Conservation (phyloP, 768 basidiomycete genomes). For the Pleurotus giganteus region DNA sequence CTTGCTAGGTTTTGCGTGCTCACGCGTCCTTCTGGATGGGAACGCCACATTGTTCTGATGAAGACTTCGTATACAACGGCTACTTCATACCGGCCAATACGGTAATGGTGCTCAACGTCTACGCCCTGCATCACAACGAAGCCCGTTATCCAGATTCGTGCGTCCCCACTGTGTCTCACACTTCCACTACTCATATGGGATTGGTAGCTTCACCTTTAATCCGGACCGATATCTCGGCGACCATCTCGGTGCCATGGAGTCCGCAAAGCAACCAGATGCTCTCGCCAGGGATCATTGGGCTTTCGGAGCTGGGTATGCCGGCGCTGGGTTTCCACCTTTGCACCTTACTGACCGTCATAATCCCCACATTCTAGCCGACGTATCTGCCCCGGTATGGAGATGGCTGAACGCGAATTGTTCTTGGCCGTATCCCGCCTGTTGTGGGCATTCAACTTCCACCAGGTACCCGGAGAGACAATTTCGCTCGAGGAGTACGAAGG, state of each 20-base stretch:
- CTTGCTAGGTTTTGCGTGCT: constrained; percentile 18
- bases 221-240: constrained; percentile 33
- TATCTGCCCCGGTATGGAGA: constrained; percentile 30
- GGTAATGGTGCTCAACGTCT: constrained; percentile 26
- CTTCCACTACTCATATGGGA: neutral
- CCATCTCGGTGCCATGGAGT: constrained; percentile 23
- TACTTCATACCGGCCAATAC: constrained; percentile 27
- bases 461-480: constrained; percentile 29
- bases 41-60: constrained; percentile 24
- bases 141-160: constrained; percentile 30
- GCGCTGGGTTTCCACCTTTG: constrained; percentile 3
- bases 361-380: constrained; percentile 21
- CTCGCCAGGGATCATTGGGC: constrained; percentile 35
- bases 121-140: constrained; percentile 23
- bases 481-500: constrained; percentile 35
- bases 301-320: constrained; percentile 33
- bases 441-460: constrained; percentile 29
- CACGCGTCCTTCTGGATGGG: constrained; percentile 25
- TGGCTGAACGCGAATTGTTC: constrained; percentile 34
- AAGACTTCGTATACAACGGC: constrained; percentile 30
- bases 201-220: constrained; percentile 25
- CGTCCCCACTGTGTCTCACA: constrained; percentile 1
- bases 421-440: constrained; percentile 32
- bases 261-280: constrained; percentile 26
- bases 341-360: neutral